A percentile compares a stretch with the other conserved stretches of the same genome.
phyloP scores from a whole-genome alignment of 345 rosid genomes.

The Barbarea vulgaris region DNA sequence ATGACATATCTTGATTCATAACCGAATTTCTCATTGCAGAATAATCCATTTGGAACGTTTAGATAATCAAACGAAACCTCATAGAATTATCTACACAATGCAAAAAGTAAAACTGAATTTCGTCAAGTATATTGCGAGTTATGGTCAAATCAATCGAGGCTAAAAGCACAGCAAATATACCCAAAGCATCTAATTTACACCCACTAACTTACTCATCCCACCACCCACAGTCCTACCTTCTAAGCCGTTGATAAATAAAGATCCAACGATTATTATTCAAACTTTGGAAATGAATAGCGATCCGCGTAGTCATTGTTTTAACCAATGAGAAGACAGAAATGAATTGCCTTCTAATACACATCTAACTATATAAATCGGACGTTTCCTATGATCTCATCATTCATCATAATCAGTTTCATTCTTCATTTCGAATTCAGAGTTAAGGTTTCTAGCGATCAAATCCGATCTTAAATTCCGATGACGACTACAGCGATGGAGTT shows the following conservation, averaged over 20 bases:
- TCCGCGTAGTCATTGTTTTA: conserved; percentile 48
- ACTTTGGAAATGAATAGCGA: conserved; percentile 36
- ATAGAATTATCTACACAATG: conserved; percentile 43
- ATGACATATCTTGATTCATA: conserved; percentile 56
- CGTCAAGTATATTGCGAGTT: conserved; percentile 34
- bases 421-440: neutral
- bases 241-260: conserved; percentile 49
- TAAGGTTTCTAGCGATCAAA: neutral
- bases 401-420: neutral
- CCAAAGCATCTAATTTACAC: conserved; percentile 35
- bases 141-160: conserved; percentile 44
- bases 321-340: conserved; percentile 58
- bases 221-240: neutral
- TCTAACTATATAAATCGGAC: conserved; percentile 56
- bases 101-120: conserved; percentile 41
- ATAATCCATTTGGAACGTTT: neutral
- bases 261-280: conserved; percentile 70
- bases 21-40: conserved; percentile 31
- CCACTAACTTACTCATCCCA: conserved; percentile 17
- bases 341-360: conserved; percentile 38
- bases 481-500: neutral
- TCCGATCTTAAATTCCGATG: neutral
- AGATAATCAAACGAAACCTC: conserved; percentile 50
- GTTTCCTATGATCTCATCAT: conserved; percentile 23
- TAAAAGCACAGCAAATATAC: conserved; percentile 68